phyloP scores from a whole-genome alignment of 371 early-diverging fungal genomes.

The Rhizopus stolonifer region DNA sequence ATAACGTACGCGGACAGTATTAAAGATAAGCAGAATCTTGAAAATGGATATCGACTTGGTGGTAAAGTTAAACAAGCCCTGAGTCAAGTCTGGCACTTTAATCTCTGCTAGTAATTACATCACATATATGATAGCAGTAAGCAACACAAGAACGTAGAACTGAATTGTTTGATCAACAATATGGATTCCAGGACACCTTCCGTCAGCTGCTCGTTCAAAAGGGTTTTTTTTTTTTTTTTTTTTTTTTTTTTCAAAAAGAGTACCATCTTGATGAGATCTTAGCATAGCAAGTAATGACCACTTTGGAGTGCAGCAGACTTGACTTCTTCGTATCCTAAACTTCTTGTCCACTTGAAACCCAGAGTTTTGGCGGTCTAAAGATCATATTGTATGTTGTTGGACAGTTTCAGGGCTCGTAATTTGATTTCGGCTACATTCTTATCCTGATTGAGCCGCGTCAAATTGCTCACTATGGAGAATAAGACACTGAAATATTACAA shows the following conservation, averaged over 20 bases:
- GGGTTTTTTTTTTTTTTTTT: no score
- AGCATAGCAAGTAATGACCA: slow-evolving; percentile 13
- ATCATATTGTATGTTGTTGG: slow-evolving; percentile 13
- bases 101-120: slow-evolving; percentile 20
- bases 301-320: slow-evolving; percentile 10
- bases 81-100: slow-evolving; percentile 12
- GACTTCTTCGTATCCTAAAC: slow-evolving; percentile 19
- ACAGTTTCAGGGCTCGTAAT: slow-evolving; percentile 6
- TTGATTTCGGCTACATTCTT: background rate
- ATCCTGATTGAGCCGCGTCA: slow-evolving; percentile 5
- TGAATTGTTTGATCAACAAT: slow-evolving; percentile 8
- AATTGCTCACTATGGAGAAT: slow-evolving; percentile 5
- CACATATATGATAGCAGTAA: slow-evolving; percentile 10
- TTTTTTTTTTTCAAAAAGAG: no score
- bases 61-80: background rate
- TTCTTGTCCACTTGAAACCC: slow-evolving; percentile 14
- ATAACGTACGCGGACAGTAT: slow-evolving; percentile 1
- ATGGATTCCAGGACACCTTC: slow-evolving; percentile 20
- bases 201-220: slow-evolving; percentile 18
- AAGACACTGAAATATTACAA: no score
- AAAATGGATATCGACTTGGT: slow-evolving; percentile 1
- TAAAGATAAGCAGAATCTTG: slow-evolving; percentile 7
- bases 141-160: slow-evolving; percentile 15
- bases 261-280: slow-evolving; percentile 15
- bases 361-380: slow-evolving; percentile 11